Evolutionary conservation across 192 early-diverging fungal species (phyloP).

Genomic region (Coemansia sp.): DNA sequence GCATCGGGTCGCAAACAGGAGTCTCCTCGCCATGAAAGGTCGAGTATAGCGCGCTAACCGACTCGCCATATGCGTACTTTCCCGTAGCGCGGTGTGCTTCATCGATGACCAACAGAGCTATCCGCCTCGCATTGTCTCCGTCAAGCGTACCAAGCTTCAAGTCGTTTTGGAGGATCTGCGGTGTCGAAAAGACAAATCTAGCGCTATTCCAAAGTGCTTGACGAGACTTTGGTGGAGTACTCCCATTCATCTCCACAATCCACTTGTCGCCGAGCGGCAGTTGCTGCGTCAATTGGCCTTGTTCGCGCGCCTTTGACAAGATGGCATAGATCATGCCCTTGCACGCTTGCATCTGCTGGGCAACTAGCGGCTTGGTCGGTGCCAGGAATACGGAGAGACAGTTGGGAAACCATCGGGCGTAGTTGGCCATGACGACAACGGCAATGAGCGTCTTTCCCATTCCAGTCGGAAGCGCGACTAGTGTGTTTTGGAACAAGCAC

Average conservation of each 20-base stretch:
- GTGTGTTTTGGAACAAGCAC: constrained; percentile 79
- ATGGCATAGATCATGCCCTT: constrained; percentile 76
- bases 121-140: constrained; percentile 55
- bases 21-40: constrained; percentile 28
- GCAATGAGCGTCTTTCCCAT: constrained; percentile 96
- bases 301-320: constrained; percentile 61
- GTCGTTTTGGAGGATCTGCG: constrained; percentile 89
- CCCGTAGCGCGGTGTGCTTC: constrained; percentile 92
- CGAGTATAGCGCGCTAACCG: constrained; percentile 61
- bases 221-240: constrained; percentile 57
- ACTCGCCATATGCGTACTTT: constrained; percentile 79
- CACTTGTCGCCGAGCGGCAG: constrained; percentile 17
- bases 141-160: constrained; percentile 66
- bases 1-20: constrained; percentile 8
- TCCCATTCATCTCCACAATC: constrained; percentile 68
- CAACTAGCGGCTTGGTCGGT: constrained; percentile 88
- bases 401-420: constrained; percentile 89
- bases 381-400: constrained; percentile 88
- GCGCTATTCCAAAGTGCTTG: constrained; percentile 64
- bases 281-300: constrained; percentile 14
- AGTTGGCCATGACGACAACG: constrained; percentile 91
- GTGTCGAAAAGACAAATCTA: constrained; percentile 85
- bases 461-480: constrained; percentile 83
- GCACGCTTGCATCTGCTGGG: constrained; percentile 91
- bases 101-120: constrained; percentile 81